A percentile compares a stretch with the other conserved stretches of the same genome.
These are phyloP conservation scores for Cerioporus squamosus DNA, from an alignment of 1,284 basidiomycete genomes.

Conservation along the genomic window DNA sequence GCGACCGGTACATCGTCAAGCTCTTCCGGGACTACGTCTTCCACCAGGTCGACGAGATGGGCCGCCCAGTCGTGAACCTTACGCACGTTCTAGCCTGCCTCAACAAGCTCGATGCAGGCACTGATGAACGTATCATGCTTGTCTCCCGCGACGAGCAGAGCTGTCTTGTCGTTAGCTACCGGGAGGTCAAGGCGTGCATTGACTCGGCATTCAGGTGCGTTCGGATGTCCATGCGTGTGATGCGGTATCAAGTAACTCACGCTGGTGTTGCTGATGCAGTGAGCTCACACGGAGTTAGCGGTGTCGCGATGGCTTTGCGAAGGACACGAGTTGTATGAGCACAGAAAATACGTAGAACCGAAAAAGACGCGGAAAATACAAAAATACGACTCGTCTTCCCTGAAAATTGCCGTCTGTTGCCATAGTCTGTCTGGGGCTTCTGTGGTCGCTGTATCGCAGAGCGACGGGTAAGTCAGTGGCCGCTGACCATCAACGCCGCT, in stretches of 20 bases:
- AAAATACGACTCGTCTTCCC: constrained; percentile 21
- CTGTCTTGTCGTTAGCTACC: constrained; percentile 95
- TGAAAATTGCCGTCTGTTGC: no score
- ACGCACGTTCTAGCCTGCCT: constrained; percentile 90
- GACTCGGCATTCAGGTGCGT: constrained; percentile 76
- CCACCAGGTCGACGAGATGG: constrained; percentile 93
- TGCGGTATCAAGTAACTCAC: no score
- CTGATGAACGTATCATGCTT: constrained; percentile 94
- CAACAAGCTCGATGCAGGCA: constrained; percentile 94
- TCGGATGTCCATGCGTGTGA: no score
- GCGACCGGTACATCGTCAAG: constrained; percentile 97
- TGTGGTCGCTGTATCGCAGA: no score
- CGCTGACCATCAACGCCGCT: neutral
- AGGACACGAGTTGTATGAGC: constrained; percentile 7
- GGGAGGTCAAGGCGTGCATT: constrained; percentile 88
- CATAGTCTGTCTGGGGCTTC: neutral
- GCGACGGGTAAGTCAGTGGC: no score
- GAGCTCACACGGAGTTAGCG: neutral
- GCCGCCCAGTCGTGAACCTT: constrained; percentile 89
- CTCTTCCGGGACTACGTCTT: constrained; percentile 99
- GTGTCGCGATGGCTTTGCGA: neutral
- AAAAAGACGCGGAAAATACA: constrained; percentile 36
- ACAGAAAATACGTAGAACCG: constrained; percentile 34
- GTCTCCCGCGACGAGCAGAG: constrained; percentile 94
- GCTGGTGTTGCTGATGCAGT: neutral